Base-by-base conservation (phyloP, 805 yeast genomes). In the Teunomyces lycoperdinae region DNA sequence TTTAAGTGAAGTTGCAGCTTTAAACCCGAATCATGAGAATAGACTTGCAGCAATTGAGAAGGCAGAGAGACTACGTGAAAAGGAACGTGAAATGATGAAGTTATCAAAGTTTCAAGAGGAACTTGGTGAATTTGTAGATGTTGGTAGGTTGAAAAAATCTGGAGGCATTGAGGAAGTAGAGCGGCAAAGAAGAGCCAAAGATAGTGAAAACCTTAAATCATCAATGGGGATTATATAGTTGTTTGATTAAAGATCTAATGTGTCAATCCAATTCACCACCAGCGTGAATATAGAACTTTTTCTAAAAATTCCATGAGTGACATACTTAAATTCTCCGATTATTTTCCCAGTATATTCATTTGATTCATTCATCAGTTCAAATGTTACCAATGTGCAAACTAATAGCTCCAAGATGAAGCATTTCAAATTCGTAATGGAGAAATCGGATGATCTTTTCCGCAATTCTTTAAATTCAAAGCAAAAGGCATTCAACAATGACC, bases 81-180 rank as follows among this genome's bases (percentile, higher is more conserved):
- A 77, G 54, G 96, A 89, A 60, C 77, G 79, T 48, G 84, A 78
- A 49, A 67, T 83, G 52, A 68, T 80, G 51, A 67, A 71, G 40
- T 62, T 70, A 20, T 85, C 81, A 52, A 85, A 84, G 46, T 92
- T 92, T 59, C 88, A 86, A 61, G 90, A 87, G 50, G 98, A 92
- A 61, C 70, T 92, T 5, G 94, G 84, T 1, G 85, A 80, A 16
- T 92, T 89, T 73, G 96, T 92, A 6, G 91, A 77, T 5, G 92
- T 84, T 38, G 77, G 80, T 27, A 86, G 78, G 60, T 73, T 92
- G 49, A 88, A 87, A 60, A 85, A 81, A 53, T 80, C 90, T 14
- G 97, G 97, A 5, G 97, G 98, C 1, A 78, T 90, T 16, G 95
- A 87, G 51, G 97, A 89, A 57, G 71, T 88, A 16, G 98, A 92